A percentile compares a stretch with the other conserved stretches of the same genome.
Evolutionary conservation across 2,329 filamentous ascomycete species (phyloP).

Genomic region (Daldinia sp.): DNA sequence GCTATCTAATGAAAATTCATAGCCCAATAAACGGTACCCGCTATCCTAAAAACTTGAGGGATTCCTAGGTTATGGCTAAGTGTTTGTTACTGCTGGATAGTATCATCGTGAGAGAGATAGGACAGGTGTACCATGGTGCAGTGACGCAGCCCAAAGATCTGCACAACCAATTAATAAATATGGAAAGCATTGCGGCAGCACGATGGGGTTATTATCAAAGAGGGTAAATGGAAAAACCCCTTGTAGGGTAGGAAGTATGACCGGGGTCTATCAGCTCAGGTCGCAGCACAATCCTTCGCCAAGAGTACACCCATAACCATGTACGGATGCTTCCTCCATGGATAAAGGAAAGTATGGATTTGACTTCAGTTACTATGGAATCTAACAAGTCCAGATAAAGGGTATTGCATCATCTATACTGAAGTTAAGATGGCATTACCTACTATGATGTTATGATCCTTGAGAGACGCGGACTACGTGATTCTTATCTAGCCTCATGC

Average conservation of each 20-base stretch:
- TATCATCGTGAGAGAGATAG: not conserved
- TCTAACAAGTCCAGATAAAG: too few relatives aligned
- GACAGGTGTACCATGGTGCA: not conserved
- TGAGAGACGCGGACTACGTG: not conserved
- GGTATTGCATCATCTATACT: too few relatives aligned
- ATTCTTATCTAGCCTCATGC: not conserved
- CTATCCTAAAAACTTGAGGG: too few relatives aligned
- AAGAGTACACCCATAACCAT: not conserved
- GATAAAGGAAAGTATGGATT: too few relatives aligned
- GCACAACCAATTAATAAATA: not conserved
- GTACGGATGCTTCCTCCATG: not conserved
- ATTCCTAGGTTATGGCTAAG: too few relatives aligned
- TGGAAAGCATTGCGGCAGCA: not conserved
- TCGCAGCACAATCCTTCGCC: not conserved
- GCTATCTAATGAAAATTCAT: too few relatives aligned
- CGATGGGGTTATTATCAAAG: not conserved
- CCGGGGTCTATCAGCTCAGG: not conserved
- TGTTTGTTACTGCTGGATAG: not conserved
- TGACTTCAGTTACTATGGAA: not conserved
- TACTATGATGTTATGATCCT: too few relatives aligned
- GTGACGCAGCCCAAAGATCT: not conserved
- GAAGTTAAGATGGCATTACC: not conserved
- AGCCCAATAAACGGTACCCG: too few relatives aligned
- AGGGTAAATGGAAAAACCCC: not conserved
- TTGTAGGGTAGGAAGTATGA: not conserved